Percentiles rank a stretch among this genome's conserved stretches.
Conservation (phyloP, 2,329 filamentous ascomycete species). For the Botrytis galanthina region DNA sequence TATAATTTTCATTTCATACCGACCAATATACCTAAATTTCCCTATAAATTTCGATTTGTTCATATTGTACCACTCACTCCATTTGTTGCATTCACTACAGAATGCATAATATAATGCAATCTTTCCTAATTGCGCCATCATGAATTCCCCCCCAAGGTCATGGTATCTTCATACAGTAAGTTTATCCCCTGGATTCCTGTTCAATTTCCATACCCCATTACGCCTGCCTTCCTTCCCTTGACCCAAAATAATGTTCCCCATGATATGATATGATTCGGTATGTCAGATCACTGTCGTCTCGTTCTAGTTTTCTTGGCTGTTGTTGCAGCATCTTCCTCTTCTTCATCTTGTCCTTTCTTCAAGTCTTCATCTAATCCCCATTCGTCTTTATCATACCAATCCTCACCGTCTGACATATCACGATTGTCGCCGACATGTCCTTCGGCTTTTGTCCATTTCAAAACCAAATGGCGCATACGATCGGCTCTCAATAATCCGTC, state of each 20-base stretch:
- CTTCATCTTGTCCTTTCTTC: constrained; percentile 78
- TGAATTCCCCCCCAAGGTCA: constrained; percentile 4
- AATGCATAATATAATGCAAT: constrained; percentile 17
- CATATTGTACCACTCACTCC: background rate
- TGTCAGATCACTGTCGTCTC: constrained; percentile 38
- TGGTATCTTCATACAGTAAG: constrained; percentile 17
- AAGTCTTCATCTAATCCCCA: constrained; percentile 73
- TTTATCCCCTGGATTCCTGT: constrained; percentile 6
- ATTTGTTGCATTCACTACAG: background rate
- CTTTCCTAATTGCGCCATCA: constrained; percentile 14
- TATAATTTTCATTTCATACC: background rate
- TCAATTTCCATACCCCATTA: constrained; percentile 17
- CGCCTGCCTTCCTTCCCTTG: constrained; percentile 8
- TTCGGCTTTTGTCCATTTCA: constrained; percentile 76
- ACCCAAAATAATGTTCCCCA: background rate
- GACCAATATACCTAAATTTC: background rate
- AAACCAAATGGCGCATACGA: constrained; percentile 66
- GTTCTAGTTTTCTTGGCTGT: constrained; percentile 51
- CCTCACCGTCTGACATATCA: constrained; percentile 84
- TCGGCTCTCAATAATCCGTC: constrained; percentile 71
- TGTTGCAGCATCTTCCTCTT: constrained; percentile 66
- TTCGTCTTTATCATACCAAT: constrained; percentile 83
- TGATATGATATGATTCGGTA: background rate
- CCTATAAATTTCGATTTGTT: background rate
- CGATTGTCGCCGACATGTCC: constrained; percentile 61